Evolutionary conservation across 2,329 filamentous ascomycete genomes (phyloP).

Genomic region (Colletotrichum sp.): DNA sequence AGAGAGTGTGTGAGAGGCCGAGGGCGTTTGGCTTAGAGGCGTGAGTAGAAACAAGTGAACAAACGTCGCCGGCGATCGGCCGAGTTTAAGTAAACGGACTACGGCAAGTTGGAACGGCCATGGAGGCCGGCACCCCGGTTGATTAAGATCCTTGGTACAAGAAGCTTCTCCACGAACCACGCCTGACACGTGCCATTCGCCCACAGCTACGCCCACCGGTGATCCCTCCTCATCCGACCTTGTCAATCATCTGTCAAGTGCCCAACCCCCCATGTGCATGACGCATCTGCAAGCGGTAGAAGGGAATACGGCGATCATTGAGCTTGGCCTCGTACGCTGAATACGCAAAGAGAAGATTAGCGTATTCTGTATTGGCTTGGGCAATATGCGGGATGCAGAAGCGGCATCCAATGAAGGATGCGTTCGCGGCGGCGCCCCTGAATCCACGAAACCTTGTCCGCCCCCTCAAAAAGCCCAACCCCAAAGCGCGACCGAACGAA

Average conservation of each 20-base stretch:
- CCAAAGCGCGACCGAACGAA: not conserved
- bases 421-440: not conserved
- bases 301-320: not conserved
- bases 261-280: not conserved
- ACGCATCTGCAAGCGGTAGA: not conserved
- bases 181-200: not conserved
- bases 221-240: not conserved
- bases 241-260: not conserved
- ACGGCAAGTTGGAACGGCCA: not conserved
- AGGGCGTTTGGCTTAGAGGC: not conserved
- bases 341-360: not conserved
- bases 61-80: not conserved
- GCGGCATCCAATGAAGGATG: not conserved
- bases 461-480: not conserved
- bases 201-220: not conserved
- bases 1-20: not conserved
- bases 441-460: not conserved
- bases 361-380: not conserved
- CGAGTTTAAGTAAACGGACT: constrained; percentile 8
- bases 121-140: not conserved
- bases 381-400: not conserved
- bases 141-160: not conserved
- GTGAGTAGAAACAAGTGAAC: not conserved
- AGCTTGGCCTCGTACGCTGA: not conserved
- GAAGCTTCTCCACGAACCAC: constrained; percentile 3